Percentiles rank a stretch among this genome's conserved stretches.
Evolutionary conservation across 1,284 basidiomycete species (phyloP).

Genomic region (Coniferiporia weirii): DNA sequence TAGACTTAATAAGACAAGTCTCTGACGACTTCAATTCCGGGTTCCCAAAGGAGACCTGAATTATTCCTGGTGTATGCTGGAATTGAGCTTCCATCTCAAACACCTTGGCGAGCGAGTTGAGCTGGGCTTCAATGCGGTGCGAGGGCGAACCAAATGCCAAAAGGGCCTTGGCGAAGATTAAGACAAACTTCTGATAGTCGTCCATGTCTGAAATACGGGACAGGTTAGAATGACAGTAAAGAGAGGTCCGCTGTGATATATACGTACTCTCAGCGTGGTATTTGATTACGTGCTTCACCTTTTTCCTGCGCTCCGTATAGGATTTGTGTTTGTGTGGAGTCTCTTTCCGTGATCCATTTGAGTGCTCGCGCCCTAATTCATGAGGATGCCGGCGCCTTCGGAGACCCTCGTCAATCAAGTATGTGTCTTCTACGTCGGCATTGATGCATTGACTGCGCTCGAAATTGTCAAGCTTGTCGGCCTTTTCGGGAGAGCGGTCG

Average conservation of each 20-base stretch:
- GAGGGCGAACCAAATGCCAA: slow-evolving; percentile 82
- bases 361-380: neutral
- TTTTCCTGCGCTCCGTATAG: slow-evolving; percentile 14
- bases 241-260: neutral
- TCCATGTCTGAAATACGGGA: slow-evolving; percentile 46
- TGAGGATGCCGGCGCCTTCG: slow-evolving; percentile 3
- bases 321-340: slow-evolving; percentile 2
- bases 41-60: slow-evolving; percentile 75
- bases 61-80: slow-evolving; percentile 74
- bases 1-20: slow-evolving; percentile 75
- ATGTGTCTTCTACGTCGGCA: slow-evolving; percentile 15
- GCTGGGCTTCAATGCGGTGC: slow-evolving; percentile 80
- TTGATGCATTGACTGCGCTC: slow-evolving; percentile 9
- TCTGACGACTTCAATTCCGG: slow-evolving; percentile 52
- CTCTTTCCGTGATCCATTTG: neutral
- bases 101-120: slow-evolving; percentile 49
- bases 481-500: neutral
- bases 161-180: slow-evolving; percentile 77
- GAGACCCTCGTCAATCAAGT: slow-evolving; percentile 13
- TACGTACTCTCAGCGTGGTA: slow-evolving; percentile 12
- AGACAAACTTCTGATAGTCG: slow-evolving; percentile 68
- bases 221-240: neutral
- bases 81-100: slow-evolving; percentile 65
- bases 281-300: slow-evolving; percentile 14
- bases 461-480: slow-evolving; percentile 10